Base-by-base conservation (phyloP, 805 yeast genomes). In the Starmerella asiatica region DNA sequence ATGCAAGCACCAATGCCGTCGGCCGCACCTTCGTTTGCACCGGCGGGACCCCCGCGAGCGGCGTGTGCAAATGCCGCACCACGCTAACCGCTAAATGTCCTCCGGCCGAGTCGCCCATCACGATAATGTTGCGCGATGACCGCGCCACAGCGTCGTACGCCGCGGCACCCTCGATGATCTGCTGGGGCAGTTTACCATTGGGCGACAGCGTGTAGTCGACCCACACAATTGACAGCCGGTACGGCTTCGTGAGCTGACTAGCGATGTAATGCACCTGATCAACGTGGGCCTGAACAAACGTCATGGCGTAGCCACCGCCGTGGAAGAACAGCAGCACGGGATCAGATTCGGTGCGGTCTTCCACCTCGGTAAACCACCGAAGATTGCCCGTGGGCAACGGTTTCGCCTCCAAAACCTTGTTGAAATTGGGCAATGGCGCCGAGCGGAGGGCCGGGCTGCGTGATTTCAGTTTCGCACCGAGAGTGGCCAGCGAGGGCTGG, bases 51-150 rank as follows among this genome's bases (percentile, higher is more conserved):
- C 29, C 20, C 17, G 15, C 34, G 12, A 21, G n/a, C 9, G 40
- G 40, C 15, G 5, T 9, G 5, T 23, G n/a, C 14, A 24, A 3
- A 15, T 20, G 28, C n/a, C 40, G 40, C 26, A 37, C 14, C 32
- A 39, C n/a, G 21, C 29, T 19, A 1, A 39, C 24, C 3, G 42
- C 29, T 20, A 56, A 37, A 20, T 50, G 52, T 1, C 51, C 59
- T 29, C 60, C 59, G 2, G 57, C 60, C 11, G 59, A 55, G 37
- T 56, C 59, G 29, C 59, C 60, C 23, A 39, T 37, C 8, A 50
- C n/a, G 3, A 52, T 41, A 28, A 54, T 47, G 29, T 50, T 41
- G 34, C 43, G 34, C 28, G 47, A 42, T 1, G 50, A 29, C 28
- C 44, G 26, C 7, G 40, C 17, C 24, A 56, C 34, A 23, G 39